Evolutionary conservation across 1,139 yeast species (phyloP), one percentile per base, ranked within the genome.

Genomic region (Pneumocystis oryctolagi): DNA sequence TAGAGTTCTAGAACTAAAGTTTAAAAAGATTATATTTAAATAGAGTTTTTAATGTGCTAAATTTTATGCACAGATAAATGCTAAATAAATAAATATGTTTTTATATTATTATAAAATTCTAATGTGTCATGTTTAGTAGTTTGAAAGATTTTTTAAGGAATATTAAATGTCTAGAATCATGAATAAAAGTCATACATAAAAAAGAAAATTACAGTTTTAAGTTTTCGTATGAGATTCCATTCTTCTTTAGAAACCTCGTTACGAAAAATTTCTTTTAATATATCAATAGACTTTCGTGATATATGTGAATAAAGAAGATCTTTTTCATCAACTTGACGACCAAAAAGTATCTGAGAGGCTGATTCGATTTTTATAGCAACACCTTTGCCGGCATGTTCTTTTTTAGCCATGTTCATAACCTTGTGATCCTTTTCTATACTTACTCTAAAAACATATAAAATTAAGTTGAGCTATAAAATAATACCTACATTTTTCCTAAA

Each of bases 251-350:
- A 81, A 68, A 92, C 97, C 67, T 88, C 83, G 69, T 87, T 92
- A 76, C 98, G 84, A 83, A 90, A 92, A 1, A 97, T 97, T 71
- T 92, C 98, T 78, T 92, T 92, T 79, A 92, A 83, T n/a, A 96
- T 87, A 74, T 92, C 97, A 71, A 92, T 90, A 47, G 96, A 87
- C 75, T 80, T 86, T 79, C 98, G 84, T 32, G 94, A 74, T 68
- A 92, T 82, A 77, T 87, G 81, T 14, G 98, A 92, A 77, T 89
- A 92, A 73, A 92, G 80, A 64, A 83, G 81, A 74, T 92, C 99
- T 68, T 82, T 79, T 75, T 92, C 98, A 73, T 89, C 96, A 70
- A 92, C 95, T 73, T 92, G 99, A 79, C 98, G 89, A 67, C 99
- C 99, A 97, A 97, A 92, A 20, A 89, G 85, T 65, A 98, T 97